Base-by-base conservation (phyloP, 2,329 filamentous ascomycete species). In the Ramularia collo-cygni region DNA sequence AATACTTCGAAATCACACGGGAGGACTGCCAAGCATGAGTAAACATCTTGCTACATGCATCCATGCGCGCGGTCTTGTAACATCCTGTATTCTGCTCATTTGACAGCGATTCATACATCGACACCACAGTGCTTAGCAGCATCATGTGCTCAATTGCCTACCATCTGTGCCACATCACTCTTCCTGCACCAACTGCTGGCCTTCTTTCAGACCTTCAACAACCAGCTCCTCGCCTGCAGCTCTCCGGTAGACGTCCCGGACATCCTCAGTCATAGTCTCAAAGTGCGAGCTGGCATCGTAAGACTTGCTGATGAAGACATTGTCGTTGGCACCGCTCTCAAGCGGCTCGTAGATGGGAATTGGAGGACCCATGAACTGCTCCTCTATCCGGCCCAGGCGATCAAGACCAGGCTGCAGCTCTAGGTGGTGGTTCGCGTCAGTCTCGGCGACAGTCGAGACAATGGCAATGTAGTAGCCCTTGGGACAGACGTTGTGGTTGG, bases 381-480 rank as follows among this genome's bases (percentile, higher is more conserved):
- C 92, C 70, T 96, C 89, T 49, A 95, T 92, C 64, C 79, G 78
- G 55, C 92, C 92, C 19, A 98, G 81, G 52, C 90, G 82, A 60
- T 95, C 88, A 52, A 96, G 81, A 59, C 90, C 92, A 19, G 89
- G 81, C 67, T 92, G 80, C 30, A 98, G 81, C 72, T 98, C 92
- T 42, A 95, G 74, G 67, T 98, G 92, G 69, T 95, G 89, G 76
- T 98, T 96, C 51, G 85, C 81, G 46, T 81, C 71, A 31, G 81
- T 82, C 74, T 98, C 93, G 50, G 92, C 87, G 60, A 98, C 95
- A 44, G 92, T 98, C 34, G 88, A 95, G 51, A 98, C 90, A 46
- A 96, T 98, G 57, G 92, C 92, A 56, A 98, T 87, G 74, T 93
- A 98, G 78, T 95, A 96, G 46, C 90, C 90, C 77, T 95, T 94